These are phyloP conservation scores for Hansfordia pulvinata DNA, from an alignment of 2,329 filamentous ascomycete genomes.

Conservation along the genomic window DNA sequence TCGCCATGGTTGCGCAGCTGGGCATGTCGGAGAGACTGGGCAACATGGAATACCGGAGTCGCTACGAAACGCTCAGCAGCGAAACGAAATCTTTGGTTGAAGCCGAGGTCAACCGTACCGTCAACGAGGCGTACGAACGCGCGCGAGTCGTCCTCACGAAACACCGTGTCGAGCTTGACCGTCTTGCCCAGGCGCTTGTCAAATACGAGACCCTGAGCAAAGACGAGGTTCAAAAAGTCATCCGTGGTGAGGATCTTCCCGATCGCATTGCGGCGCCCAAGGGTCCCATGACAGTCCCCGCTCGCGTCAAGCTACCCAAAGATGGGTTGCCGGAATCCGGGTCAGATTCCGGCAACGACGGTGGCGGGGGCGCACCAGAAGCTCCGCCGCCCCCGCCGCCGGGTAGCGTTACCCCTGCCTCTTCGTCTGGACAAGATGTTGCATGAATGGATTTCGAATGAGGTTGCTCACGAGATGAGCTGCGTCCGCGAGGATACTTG, in stretches of 20 bases:
- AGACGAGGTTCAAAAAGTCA: slow-evolving; percentile 80
- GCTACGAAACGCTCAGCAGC: slow-evolving; percentile 71
- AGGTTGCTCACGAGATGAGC: too few relatives aligned
- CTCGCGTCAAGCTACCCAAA: slow-evolving; percentile 10
- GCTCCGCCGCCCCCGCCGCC: too few relatives aligned
- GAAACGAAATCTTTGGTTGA: slow-evolving; percentile 83
- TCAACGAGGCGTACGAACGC: slow-evolving; percentile 69
- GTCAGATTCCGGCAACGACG: too few relatives aligned
- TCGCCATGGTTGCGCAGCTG: slow-evolving; percentile 74
- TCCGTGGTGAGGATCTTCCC: slow-evolving; percentile 70
- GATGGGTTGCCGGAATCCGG: too few relatives aligned
- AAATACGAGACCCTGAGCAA: slow-evolving; percentile 89
- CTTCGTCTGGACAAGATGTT: too few relatives aligned
- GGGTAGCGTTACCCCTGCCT: too few relatives aligned
- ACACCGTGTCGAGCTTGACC: slow-evolving; percentile 73
- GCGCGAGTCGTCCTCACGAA: slow-evolving; percentile 57
- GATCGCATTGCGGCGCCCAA: slow-evolving; percentile 49
- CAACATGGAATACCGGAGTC: slow-evolving; percentile 74
- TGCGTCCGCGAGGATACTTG: too few relatives aligned
- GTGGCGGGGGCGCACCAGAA: too few relatives aligned
- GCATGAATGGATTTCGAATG: too few relatives aligned
- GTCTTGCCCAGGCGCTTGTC: slow-evolving; percentile 76
- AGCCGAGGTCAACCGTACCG: slow-evolving; percentile 68
- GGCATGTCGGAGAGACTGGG: slow-evolving; percentile 85
- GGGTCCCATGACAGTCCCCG: slow-evolving; percentile 56